Evolutionary conservation across 495 filamentous ascomycete genomes (phyloP).

Genomic region (Pyrenula massariospora): DNA sequence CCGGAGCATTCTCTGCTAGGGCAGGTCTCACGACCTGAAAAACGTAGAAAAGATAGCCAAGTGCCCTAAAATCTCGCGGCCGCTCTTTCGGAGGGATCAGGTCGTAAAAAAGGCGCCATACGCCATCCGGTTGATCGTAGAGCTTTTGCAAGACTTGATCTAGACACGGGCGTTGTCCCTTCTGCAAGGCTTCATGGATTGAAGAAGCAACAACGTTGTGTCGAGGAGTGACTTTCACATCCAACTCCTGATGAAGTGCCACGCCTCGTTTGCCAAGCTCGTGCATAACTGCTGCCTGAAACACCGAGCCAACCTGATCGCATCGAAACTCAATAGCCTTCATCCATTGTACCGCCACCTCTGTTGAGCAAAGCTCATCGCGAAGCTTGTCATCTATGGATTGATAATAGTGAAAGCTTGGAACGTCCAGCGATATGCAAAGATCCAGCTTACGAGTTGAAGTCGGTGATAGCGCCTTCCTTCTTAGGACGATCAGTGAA

Average conservation of each 20-base stretch:
- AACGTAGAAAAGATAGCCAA: slow-evolving; percentile 4
- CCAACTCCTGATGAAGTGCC: not conserved
- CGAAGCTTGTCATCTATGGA: not conserved
- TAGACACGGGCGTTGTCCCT: not conserved
- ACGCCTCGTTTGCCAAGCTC: slow-evolving; percentile 1
- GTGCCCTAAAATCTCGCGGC: not conserved
- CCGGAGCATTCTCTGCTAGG: not conserved
- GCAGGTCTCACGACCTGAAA: slow-evolving; percentile 1
- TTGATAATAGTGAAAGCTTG: slow-evolving; percentile 3
- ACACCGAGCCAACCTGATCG: slow-evolving; percentile 1
- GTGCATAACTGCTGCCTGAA: not conserved
- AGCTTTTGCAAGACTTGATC: slow-evolving; percentile 2
- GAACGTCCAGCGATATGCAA: not conserved
- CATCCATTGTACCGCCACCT: slow-evolving; percentile 3
- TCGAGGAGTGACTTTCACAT: not conserved
- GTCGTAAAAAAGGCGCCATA: slow-evolving; percentile 1
- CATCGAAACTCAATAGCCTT: slow-evolving; percentile 1
- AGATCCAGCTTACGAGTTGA: not conserved
- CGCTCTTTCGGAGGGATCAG: slow-evolving; percentile 1
- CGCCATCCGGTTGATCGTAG: not conserved
- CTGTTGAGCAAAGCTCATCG: not conserved
- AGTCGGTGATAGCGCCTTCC: not conserved
- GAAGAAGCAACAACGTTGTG: not conserved
- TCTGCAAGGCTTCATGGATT: slow-evolving; percentile 1
- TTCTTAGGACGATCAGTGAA: not conserved